Evolutionary conservation across 202 grass and related monocot genomes (phyloP), one percentile per base, ranked within the genome.

Genomic region (Eragrostis tef): DNA sequence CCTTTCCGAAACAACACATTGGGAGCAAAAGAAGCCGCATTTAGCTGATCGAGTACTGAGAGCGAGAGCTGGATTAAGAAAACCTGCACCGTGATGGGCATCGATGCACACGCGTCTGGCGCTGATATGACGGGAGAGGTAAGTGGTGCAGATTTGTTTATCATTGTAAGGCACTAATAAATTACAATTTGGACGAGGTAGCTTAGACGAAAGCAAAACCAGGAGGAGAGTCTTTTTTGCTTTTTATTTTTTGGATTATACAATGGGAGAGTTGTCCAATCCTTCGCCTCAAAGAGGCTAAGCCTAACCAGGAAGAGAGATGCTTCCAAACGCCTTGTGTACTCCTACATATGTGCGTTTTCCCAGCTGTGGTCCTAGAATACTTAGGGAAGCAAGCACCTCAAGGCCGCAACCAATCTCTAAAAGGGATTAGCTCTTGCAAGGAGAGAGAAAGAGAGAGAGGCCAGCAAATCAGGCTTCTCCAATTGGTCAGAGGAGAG

Each of bases 111-210:
- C 76, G 76, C n/a, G 75, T 86, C 84, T 39, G 36, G 9, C 19
- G 19, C 16, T 57, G 49, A 80, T 73, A 80, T 9, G 76, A n/a
- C 69, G 53, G 36, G 46, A 14, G 17, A 59, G 52, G 64, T n/a
- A 68, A 70, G 14, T 58, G 26, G 25, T 50, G 13, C 7, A 6
- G 48, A 48, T 73, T 48, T 74, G 58, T 73, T 73, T 54, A 85
- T 79, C n/a, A 13, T 6, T 72, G 3, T 61, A n/a, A 46, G 42
- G 3, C 0, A 34, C 10, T 42, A 58, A 25, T 70, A 17, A 65
- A 65, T 53, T 65, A 73, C 16, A 79, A 73, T 80, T 63, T 57
- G 68, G 84, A 80, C 59, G 68, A 86, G 84, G 67, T 39, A 77
- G 54, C 52, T 31, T 36, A 85, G 22, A 45, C 19, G 67, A 80